Conservation (phyloP, 176 grass and related monocot genomes). For the Aegilops tauschii region DNA sequence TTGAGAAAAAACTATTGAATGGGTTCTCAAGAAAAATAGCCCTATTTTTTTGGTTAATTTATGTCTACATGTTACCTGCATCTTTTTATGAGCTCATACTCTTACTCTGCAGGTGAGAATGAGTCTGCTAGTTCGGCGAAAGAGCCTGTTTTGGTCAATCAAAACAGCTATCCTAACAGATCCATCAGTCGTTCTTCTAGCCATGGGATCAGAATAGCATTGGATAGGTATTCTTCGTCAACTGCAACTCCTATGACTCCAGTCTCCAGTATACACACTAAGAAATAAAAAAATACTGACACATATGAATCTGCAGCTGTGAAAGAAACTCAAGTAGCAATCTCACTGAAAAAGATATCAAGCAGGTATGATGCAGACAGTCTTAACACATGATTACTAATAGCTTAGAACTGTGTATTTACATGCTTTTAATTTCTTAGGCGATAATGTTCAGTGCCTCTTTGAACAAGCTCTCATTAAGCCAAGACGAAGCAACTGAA, state of each 20-base stretch:
- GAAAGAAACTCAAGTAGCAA: neutral
- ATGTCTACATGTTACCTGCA: neutral
- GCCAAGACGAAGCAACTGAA: slow-evolving; percentile 22
- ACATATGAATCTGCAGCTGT: neutral
- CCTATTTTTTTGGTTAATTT: neutral
- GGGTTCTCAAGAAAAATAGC: neutral
- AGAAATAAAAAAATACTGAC: neutral
- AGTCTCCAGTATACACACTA: neutral
- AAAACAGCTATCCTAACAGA: neutral
- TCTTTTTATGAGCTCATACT: neutral
- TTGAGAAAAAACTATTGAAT: neutral
- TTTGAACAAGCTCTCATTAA: slow-evolving; percentile 28
- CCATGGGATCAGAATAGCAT: slow-evolving; percentile 27
- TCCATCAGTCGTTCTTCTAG: slow-evolving; percentile 17
- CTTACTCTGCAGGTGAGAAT: neutral
- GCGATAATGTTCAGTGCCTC: slow-evolving; percentile 32
- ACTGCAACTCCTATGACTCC: neutral
- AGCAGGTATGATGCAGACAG: neutral
- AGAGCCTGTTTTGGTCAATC: neutral
- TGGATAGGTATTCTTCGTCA: slow-evolving; percentile 24
- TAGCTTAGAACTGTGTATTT: neutral
- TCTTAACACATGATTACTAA: neutral
- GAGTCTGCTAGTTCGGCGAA: neutral
- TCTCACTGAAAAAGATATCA: slow-evolving; percentile 28
- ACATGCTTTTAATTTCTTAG: slow-evolving; percentile 17